Percentiles rank a stretch among this genome's conserved stretches.
These are phyloP conservation scores for Eimeria necatrix DNA, from an alignment of 169 alveolate genomes.

Conservation along the genomic window DNA sequence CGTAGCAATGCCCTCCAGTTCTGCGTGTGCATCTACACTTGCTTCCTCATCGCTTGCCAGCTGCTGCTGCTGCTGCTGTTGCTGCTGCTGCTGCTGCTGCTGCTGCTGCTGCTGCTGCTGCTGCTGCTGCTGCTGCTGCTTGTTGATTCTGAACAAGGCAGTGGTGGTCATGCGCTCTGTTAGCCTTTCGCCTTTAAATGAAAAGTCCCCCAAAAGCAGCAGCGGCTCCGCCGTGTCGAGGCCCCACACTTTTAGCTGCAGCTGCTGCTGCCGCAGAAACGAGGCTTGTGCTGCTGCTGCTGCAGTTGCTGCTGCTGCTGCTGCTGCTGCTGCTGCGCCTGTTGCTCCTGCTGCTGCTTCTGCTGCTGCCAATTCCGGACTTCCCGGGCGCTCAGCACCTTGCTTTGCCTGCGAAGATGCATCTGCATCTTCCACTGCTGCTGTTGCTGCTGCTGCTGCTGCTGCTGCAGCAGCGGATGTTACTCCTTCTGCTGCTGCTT, in stretches of 20 bases:
- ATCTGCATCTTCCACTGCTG: background rate
- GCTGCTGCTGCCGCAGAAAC: conserved; percentile 28
- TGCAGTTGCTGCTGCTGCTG: conserved; percentile 29
- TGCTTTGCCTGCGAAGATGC: background rate
- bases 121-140: conserved; percentile 46
- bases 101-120: conserved; percentile 22
- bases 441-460: background rate
- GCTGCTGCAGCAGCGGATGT: background rate
- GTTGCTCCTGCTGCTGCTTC: background rate
- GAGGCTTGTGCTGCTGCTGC: conserved; percentile 67
- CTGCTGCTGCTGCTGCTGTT: conserved; percentile 51
- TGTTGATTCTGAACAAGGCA: conserved; percentile 15
- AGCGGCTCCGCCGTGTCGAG: conserved; percentile 1
- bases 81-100: conserved; percentile 26
- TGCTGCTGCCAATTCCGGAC: background rate
- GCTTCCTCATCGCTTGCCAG: background rate
- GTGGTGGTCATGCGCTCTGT: conserved; percentile 4
- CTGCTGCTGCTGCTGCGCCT: background rate
- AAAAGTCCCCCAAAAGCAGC: conserved; percentile 51
- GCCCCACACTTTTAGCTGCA: conserved; percentile 55
- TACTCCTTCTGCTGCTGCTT: background rate
- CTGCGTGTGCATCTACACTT: background rate
- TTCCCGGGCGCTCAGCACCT: background rate
- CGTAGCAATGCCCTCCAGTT: conserved; percentile 60
- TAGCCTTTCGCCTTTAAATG: conserved; percentile 31